phyloP scores from a whole-genome alignment of 163 green algal genomes.

The Scenedesmus sp. region DNA sequence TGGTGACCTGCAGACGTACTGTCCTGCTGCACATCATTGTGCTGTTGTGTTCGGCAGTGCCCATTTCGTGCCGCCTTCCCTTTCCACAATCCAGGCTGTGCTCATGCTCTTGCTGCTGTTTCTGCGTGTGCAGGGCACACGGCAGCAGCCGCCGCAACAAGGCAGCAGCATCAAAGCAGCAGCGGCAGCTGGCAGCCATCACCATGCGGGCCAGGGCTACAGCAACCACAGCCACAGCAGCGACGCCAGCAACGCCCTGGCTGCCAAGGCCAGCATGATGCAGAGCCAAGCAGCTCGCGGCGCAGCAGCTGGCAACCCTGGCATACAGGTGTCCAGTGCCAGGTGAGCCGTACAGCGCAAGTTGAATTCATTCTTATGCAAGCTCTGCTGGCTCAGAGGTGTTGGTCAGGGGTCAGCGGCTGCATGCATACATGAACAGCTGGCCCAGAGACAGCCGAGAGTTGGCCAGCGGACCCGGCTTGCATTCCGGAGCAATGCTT shows the following conservation, averaged over 20 bases:
- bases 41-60: neutral
- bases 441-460: too few species aligned
- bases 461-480: too few species aligned
- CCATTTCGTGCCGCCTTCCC: too few species aligned
- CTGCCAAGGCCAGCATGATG: constrained; percentile 22
- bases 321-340: neutral
- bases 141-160: constrained; percentile 21
- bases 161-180: constrained; percentile 2
- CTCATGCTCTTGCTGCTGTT: neutral
- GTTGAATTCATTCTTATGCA: too few species aligned
- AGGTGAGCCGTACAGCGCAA: neutral
- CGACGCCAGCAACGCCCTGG: constrained; percentile 3
- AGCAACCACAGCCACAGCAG: neutral
- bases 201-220: neutral
- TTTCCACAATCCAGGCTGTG: neutral
- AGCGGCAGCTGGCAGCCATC: neutral
- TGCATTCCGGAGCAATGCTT: too few species aligned
- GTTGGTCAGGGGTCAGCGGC: too few species aligned
- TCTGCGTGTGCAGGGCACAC: neutral
- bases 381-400: too few species aligned
- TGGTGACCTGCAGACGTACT: neutral
- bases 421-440: too few species aligned
- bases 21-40: neutral
- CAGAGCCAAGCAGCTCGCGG: constrained; percentile 15
- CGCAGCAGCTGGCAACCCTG: neutral